phyloP scores from a whole-genome alignment of 805 yeast species.

The Allodekkera sacchari region DNA sequence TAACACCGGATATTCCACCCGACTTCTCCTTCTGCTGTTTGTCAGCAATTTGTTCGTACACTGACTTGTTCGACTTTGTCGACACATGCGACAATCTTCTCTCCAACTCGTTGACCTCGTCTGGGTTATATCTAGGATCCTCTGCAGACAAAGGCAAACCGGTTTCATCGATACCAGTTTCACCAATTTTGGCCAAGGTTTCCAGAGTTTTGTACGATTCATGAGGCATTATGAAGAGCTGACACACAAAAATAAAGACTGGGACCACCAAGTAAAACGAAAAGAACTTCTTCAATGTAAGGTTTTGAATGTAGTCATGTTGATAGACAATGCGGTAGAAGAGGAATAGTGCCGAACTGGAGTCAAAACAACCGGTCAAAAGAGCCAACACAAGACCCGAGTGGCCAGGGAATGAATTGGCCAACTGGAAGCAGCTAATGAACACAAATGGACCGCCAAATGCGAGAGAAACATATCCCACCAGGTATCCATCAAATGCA shows the following conservation, averaged over 20 bases:
- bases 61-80: conserved; percentile 37
- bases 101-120: conserved; percentile 9
- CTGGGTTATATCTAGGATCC: conserved; percentile 23
- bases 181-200: conserved; percentile 56
- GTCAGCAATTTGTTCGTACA: conserved; percentile 61
- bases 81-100: conserved; percentile 27
- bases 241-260: conserved; percentile 63
- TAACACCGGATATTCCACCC: conserved; percentile 69
- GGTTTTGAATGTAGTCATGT: conserved; percentile 22
- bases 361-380: conserved; percentile 89
- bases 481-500: conserved; percentile 53
- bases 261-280: conserved; percentile 66
- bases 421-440: conserved; percentile 82
- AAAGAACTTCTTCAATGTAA: conserved; percentile 56
- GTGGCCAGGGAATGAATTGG: conserved; percentile 75
- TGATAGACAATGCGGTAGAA: conserved; percentile 62
- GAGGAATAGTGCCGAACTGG: conserved; percentile 83
- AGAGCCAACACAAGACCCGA: conserved; percentile 78
- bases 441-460: conserved; percentile 92
- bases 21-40: conserved; percentile 40
- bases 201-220: conserved; percentile 68
- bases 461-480: conserved; percentile 72
- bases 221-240: conserved; percentile 70
- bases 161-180: conserved; percentile 66
- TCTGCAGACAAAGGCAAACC: conserved; percentile 50